Conservation (phyloP, 2,329 filamentous ascomycete species). For the Sclerotiophoma versabilis region DNA sequence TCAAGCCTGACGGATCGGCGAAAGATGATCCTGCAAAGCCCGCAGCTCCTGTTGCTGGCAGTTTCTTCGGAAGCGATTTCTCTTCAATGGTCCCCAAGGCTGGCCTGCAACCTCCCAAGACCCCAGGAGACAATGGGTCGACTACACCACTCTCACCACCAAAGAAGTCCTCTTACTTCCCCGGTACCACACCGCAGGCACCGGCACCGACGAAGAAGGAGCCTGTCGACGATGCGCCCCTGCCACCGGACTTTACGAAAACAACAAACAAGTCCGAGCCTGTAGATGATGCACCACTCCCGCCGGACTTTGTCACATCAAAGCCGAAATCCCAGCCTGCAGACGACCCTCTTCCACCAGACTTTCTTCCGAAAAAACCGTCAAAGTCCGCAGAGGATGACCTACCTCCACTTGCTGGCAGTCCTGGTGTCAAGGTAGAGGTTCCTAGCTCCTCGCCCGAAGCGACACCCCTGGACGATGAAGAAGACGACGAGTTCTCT, state of each 20-base stretch:
- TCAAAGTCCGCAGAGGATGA: constrained; percentile 48
- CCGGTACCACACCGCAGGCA: constrained; percentile 37
- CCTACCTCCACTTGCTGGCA: constrained; percentile 55
- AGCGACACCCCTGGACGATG: constrained; percentile 41
- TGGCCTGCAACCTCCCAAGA: constrained; percentile 37
- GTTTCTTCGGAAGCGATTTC: constrained; percentile 70
- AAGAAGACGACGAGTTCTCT: constrained; percentile 47
- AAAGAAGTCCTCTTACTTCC: constrained; percentile 32
- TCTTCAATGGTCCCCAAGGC: constrained; percentile 62
- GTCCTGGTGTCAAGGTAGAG: constrained; percentile 55
- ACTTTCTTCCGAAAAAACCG: constrained; percentile 41
- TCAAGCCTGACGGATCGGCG: constrained; percentile 68
- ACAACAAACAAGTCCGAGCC: constrained; percentile 34
- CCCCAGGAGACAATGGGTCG: constrained; percentile 49
- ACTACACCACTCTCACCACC: constrained; percentile 47
- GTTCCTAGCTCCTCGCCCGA: constrained; percentile 45
- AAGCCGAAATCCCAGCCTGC: constrained; percentile 39
- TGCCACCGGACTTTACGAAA: constrained; percentile 48
- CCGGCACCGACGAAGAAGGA: constrained; percentile 42
- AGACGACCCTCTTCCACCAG: constrained; percentile 51
- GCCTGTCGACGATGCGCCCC: constrained; percentile 44
- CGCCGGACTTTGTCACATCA: constrained; percentile 43
- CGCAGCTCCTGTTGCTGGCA: constrained; percentile 51
- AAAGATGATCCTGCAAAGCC: constrained; percentile 66
- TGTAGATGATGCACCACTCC: constrained; percentile 46